Evolutionary conservation across 1,139 yeast species (phyloP).

Genomic region (Zygosaccharomyces pseudobailii): DNA sequence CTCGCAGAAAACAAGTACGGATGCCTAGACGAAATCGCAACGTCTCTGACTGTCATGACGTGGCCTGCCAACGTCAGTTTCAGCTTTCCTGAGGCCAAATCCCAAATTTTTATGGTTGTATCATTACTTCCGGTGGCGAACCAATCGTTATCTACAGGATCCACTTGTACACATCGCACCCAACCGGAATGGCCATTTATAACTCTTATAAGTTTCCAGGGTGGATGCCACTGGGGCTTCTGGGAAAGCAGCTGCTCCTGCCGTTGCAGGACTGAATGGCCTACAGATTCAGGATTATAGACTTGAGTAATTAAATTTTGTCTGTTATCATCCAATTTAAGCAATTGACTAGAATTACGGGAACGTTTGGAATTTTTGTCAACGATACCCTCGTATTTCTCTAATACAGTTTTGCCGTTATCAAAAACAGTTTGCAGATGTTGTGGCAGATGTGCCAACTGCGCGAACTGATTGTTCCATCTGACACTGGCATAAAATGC

Average conservation of each 20-base stretch:
- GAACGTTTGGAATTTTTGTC: neutral
- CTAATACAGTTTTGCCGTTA: conserved; percentile 13
- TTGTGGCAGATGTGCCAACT: conserved; percentile 23
- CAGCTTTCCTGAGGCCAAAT: conserved; percentile 65
- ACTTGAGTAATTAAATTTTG: conserved; percentile 4
- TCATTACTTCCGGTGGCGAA: conserved; percentile 91
- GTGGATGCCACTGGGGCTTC: conserved; percentile 48
- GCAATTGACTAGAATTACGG: conserved; percentile 1
- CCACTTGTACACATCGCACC: conserved; percentile 76
- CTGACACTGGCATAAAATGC: conserved; percentile 23
- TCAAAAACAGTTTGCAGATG: conserved; percentile 26
- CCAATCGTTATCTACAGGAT: conserved; percentile 78
- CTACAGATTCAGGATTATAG: conserved; percentile 4
- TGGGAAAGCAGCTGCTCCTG: conserved; percentile 22
- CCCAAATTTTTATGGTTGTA: conserved; percentile 88
- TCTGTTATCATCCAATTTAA: conserved; percentile 1
- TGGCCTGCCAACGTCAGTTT: conserved; percentile 85
- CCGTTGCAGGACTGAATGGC: conserved; percentile 22
- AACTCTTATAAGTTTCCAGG: conserved; percentile 71
- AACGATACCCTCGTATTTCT: conserved; percentile 12
- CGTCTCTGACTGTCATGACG: conserved; percentile 78
- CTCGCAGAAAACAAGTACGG: conserved; percentile 91
- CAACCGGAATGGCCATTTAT: conserved; percentile 91
- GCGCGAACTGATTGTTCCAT: conserved; percentile 30
- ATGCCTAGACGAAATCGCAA: conserved; percentile 65